phyloP scores from a whole-genome alignment of 352 stramenopile genomes.

The Pythium apleroticum region DNA sequence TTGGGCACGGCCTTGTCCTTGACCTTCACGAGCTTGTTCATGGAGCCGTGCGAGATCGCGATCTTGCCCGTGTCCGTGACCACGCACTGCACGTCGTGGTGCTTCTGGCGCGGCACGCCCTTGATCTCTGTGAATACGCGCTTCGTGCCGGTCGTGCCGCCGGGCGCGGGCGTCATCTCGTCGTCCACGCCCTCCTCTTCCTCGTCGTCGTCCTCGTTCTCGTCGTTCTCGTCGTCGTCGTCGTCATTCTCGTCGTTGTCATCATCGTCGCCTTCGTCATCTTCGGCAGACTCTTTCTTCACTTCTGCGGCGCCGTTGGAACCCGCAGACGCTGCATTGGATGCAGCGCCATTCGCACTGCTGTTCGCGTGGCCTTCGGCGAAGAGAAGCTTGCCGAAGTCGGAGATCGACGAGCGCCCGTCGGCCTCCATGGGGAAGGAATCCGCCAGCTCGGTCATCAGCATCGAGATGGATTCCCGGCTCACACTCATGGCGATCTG shows the following conservation, averaged over 20 bases:
- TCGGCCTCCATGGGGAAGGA: slow-evolving; percentile 79
- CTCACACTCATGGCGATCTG: slow-evolving; percentile 76
- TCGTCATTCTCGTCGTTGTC: slow-evolving; percentile 22
- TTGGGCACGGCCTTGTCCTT: slow-evolving; percentile 85
- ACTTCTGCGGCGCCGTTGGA: background rate
- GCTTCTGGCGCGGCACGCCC: slow-evolving; percentile 76
- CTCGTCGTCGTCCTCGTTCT: slow-evolving; percentile 24
- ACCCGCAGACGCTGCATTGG: slow-evolving; percentile 1
- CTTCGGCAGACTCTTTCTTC: slow-evolving; percentile 6
- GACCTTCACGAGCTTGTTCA: slow-evolving; percentile 77
- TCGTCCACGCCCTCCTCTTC: slow-evolving; percentile 22
- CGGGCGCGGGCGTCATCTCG: slow-evolving; percentile 13
- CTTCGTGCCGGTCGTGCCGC: slow-evolving; percentile 42
- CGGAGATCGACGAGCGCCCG: slow-evolving; percentile 76
- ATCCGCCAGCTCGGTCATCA: slow-evolving; percentile 85
- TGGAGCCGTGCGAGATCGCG: slow-evolving; percentile 43
- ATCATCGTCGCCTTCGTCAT: slow-evolving; percentile 5
- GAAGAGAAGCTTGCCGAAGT: slow-evolving; percentile 87
- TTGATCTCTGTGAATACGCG: slow-evolving; percentile 86
- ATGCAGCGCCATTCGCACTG: background rate
- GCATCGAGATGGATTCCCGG: slow-evolving; percentile 82
- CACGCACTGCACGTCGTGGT: slow-evolving; percentile 64
- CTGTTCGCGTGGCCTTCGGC: slow-evolving; percentile 52
- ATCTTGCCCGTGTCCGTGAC: slow-evolving; percentile 42
- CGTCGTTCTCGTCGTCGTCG: slow-evolving; percentile 22